Evolutionary conservation across 2,329 filamentous ascomycete genomes (phyloP), one percentile per base, ranked within the genome.

Genomic region (Niveomyces coronatus): DNA sequence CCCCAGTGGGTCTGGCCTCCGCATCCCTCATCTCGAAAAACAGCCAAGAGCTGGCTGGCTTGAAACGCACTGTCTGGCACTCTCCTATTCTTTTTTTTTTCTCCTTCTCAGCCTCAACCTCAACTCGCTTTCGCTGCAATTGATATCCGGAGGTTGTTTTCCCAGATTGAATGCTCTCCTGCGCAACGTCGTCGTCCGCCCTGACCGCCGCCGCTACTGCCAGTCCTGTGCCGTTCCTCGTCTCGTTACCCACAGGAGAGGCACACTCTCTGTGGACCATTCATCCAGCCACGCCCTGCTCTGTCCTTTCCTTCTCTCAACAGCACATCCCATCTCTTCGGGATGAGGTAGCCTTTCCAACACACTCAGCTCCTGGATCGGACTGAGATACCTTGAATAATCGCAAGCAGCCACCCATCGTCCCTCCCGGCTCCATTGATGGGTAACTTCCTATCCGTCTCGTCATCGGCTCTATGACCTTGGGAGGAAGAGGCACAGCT

Each of bases 311-410:
- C 22, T 10, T 26, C n/a, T 37, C 14, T 20, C 26, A 20, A 15
- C 31, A 27, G 22, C 52, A n/a, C n/a, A 9, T n/a, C 24, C 37
- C 30, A 33, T 34, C 23, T 30, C 24, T 39, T 39, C 68, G 70
- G 67, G 68, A 76, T 76, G 71, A 67, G 70, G 71, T 74, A 74
- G 67, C 62, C 59, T 55, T 55, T 58, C 63, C 61, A 59, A 61
- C 63, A 61, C 57, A 59, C 70, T 74, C 71, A 74, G 70, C 65
- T 74, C 70, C 71, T 63, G 71, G 60, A 66, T 64, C 61, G 71
- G 71, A 75, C 71, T 74, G 70, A 70, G 68, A 60, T 26, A 45
- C 42, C 28, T 35, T 26, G 16, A 31, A 51, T 49, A 17, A 24
- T 39, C 18, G 24, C 32, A 23, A 31, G 32, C 32, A 27, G n/a